Base-by-base conservation (phyloP, 495 filamentous ascomycete genomes). In the Talaromyces adpressus region DNA sequence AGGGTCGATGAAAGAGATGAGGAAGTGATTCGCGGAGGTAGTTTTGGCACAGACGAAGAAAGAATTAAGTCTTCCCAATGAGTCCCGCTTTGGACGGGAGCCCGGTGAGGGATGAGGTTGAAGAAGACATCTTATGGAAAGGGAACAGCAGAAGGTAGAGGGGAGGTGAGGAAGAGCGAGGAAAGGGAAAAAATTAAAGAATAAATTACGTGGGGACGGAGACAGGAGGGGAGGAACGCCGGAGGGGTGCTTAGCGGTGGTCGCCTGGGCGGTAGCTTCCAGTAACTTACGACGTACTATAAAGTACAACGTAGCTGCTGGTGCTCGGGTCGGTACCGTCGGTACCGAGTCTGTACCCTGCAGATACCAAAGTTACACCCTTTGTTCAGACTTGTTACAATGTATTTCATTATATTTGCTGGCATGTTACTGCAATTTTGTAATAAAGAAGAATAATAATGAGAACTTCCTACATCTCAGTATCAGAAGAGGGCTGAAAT, bases 81-180 rank as follows among this genome's bases (percentile, higher is more conserved):
- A 81, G 71, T 73, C 75, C 78, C 75, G 72, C 66, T 56, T 61
- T 64, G 69, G 75, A 75, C 71, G 76, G 75, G 72, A 72, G 70
- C 67, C 67, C 69, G 63, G 66, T 70, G 64, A 66, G 68, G 66
- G 67, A 69, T 61, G 61, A 63, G 67, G 68, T 72, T 65, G 52
- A 70, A 75, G 69, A 57, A 74, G 72, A 72, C 76, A 80, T 79
- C 70, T 62, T 78, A 70, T 66, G 64, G 47, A 56, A 18, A 62
- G 57, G 52, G 56, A 69, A 67, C 67, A 59, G 36, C 62, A 63
- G 62, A 72, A 18, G 39, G 66, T 71, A 67, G 70, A 70, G 69
- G 62, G 67, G 65, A 69, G 63, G 66, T 67, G 64, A 70, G 62
- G 56, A 63, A 68, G 69, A 68, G 62, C 69, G 64, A 68, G 66